Percentiles rank a stretch among this genome's conserved stretches.
These are phyloP conservation scores for Neonectria neomacrospora DNA, from an alignment of 2,329 filamentous ascomycete species.

Conservation along the genomic window DNA sequence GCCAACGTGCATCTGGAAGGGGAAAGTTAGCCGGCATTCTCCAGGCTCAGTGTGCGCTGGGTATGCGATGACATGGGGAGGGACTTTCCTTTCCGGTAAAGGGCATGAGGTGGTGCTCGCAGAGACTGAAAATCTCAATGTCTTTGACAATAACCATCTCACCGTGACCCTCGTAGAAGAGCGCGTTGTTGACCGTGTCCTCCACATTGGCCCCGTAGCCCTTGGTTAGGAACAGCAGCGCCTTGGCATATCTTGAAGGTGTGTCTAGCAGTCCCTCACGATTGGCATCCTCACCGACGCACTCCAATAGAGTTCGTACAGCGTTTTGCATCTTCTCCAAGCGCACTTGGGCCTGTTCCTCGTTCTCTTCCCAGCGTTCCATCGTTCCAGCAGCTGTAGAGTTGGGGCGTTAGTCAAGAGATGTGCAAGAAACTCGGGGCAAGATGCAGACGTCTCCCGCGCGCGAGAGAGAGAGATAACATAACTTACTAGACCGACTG, in stretches of 20 bases:
- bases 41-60: too few species aligned
- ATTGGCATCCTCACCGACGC: conserved; percentile 74
- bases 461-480: not conserved
- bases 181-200: conserved; percentile 91
- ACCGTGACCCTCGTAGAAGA: conserved; percentile 96
- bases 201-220: conserved; percentile 95
- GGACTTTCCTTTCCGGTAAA: conserved; percentile 87
- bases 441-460: too few species aligned
- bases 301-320: conserved; percentile 74
- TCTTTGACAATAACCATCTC: conserved; percentile 98
- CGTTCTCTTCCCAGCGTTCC: conserved; percentile 67
- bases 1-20: conserved; percentile 92
- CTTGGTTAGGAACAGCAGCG: conserved; percentile 94
- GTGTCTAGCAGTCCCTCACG: conserved; percentile 73
- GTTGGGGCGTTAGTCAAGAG: too few species aligned
- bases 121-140: conserved; percentile 93
- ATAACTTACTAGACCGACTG: conserved; percentile 65
- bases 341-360: conserved; percentile 56
- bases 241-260: conserved; percentile 91
- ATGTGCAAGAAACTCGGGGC: too few species aligned
- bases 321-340: conserved; percentile 70
- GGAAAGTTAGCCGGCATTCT: too few species aligned
- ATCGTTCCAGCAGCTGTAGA: conserved; percentile 47
- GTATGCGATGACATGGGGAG: not conserved
- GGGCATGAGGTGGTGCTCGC: conserved; percentile 96